phyloP scores from a whole-genome alignment of 129 eudicot species.

The Solidago caesia region DNA sequence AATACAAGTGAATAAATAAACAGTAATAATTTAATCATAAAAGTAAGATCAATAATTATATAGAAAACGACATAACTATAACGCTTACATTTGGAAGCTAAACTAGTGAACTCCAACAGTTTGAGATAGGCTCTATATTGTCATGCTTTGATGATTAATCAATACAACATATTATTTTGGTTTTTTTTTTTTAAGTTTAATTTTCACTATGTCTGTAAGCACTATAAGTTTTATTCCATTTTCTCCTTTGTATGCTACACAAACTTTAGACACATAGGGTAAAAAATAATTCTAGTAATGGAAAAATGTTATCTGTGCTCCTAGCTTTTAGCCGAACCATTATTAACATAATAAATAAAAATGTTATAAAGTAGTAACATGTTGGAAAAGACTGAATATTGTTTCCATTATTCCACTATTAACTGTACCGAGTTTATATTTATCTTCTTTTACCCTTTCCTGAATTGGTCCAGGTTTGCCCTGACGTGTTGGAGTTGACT shows the following conservation, averaged over 20 bases:
- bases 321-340: constrained; percentile 3
- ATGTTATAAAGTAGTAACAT: neutral
- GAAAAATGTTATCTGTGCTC: neutral
- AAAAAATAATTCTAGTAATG: neutral
- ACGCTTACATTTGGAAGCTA: too few relatives aligned
- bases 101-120: too few relatives aligned
- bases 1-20: too few relatives aligned
- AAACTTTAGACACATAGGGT: neutral
- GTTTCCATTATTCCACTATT: constrained; percentile 8
- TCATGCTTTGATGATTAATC: neutral
- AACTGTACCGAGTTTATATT: constrained; percentile 1
- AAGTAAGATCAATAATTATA: too few relatives aligned
- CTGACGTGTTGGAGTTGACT: too few relatives aligned
- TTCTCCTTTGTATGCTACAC: neutral
- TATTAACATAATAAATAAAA: neutral
- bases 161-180: neutral
- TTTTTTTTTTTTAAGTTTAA: neutral
- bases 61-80: too few relatives aligned
- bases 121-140: too few relatives aligned
- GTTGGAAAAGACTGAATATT: neutral
- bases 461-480: neutral
- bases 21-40: too few relatives aligned
- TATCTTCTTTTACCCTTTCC: neutral
- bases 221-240: neutral
- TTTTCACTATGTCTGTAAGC: neutral